These are phyloP conservation scores for Neurospora tetrasperma DNA, from an alignment of 495 filamentous ascomycete genomes.

Conservation along the genomic window DNA sequence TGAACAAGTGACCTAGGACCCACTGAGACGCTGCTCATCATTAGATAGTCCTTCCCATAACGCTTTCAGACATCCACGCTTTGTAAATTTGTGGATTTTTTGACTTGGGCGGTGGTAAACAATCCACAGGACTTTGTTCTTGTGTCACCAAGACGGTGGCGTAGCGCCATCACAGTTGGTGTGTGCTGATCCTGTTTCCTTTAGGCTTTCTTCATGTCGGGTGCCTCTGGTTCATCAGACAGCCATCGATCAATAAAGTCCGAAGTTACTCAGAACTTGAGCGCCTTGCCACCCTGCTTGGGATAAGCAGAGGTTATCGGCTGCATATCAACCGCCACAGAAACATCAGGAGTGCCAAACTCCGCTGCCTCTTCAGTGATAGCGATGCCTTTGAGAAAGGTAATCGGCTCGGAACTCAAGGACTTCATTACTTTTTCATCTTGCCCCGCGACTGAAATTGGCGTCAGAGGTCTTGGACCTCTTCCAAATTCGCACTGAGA, in stretches of 20 bases:
- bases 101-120: neutral
- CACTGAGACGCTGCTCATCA: neutral
- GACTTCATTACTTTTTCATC: neutral
- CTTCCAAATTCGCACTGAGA: neutral
- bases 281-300: neutral
- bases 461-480: conserved; percentile 2
- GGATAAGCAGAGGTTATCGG: neutral
- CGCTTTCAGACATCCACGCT: neutral
- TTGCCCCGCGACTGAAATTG: conserved; percentile 6
- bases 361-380: conserved; percentile 49
- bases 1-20: neutral
- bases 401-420: conserved; percentile 25
- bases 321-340: neutral
- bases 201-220: neutral
- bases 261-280: neutral
- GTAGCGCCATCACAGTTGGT: neutral
- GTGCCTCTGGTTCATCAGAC: neutral
- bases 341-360: conserved; percentile 39
- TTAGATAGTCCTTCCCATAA: neutral
- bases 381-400: conserved; percentile 43
- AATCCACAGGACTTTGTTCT: neutral
- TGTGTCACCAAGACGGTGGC: neutral
- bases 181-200: neutral
- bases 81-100: neutral
- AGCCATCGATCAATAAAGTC: neutral